Base-by-base conservation (phyloP, 2,329 filamentous ascomycete genomes). In the Massarina eburnea region DNA sequence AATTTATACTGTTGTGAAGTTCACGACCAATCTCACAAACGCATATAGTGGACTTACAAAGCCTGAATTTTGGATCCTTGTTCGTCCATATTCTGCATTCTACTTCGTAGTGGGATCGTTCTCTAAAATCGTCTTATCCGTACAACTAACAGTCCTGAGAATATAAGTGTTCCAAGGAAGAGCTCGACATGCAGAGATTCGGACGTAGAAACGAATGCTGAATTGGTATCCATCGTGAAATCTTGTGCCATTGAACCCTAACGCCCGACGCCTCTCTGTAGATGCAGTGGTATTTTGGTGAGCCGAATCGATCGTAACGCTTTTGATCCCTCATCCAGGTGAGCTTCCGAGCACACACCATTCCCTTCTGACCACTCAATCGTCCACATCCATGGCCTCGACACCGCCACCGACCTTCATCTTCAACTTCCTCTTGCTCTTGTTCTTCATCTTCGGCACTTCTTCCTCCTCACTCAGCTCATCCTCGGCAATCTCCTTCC, bases 401-500 rank as follows among this genome's bases (percentile, higher is more conserved):
- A 71, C 71, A 26, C 73, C 74, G 39, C 68, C 62, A 4, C 72
- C 73, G 45, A 71, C 64, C 56, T 75, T 68, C 61, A 75, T 63
- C 64, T 64, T 73, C 66, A 75, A 67, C 68, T 73, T 75, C 61
- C 62, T 72, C 71, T 77, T 78, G 34, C 63, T 70, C 72, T 69
- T 70, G 44, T 64, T 58, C 67, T 73, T 70, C 15, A 58, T 58
- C 50, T 60, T 53, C 48, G 61, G 59, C 55, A 67, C 66, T 42
- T 64, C 63, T 35, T 68, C 65, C 46, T 59, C 62, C 41, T 62
- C 62, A 49, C 65, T 58, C 57, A 72, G 54, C 62, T 73, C 66
- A 59, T 68, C 71, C 68, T 75, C 71, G 66, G 74, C 75, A 76
- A 87, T 82, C 73, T 79, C 83, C 61, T 80, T 82, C 72, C 89